Conservation (phyloP, 208 protist genomes). For the Trypanosoma congolense region DNA sequence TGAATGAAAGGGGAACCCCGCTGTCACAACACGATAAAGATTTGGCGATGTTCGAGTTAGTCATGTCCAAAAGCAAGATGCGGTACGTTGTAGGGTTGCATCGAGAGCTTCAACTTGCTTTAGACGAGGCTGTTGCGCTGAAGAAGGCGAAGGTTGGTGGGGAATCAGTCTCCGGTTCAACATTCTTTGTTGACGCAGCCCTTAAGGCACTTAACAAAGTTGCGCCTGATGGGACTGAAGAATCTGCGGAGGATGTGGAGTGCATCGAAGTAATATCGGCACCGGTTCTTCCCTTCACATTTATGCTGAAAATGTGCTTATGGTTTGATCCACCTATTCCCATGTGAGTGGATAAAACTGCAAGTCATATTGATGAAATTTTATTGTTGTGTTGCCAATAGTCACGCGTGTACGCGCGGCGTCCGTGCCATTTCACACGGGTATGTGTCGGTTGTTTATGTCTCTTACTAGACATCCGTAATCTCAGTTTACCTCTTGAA, state of each 20-base stretch:
- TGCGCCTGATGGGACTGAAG: slow-evolving; percentile 13
- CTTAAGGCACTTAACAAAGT: slow-evolving; percentile 47
- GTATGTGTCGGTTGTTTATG: no score
- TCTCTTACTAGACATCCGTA: no score
- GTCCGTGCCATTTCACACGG: no score
- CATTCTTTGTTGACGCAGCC: slow-evolving; percentile 37
- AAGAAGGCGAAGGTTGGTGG: neutral
- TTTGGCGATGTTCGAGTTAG: slow-evolving; percentile 74
- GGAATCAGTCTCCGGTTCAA: slow-evolving; percentile 4
- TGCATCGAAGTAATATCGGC: slow-evolving; percentile 22
- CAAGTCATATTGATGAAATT: no score
- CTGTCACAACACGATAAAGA: slow-evolving; percentile 41
- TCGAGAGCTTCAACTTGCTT: slow-evolving; percentile 49
- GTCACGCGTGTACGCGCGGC: no score
- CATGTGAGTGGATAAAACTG: neutral
- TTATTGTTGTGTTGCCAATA: no score
- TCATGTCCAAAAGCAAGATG: slow-evolving; percentile 60
- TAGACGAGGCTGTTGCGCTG: slow-evolving; percentile 39
- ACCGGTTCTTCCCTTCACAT: slow-evolving; percentile 84
- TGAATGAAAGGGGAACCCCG: slow-evolving; percentile 32
- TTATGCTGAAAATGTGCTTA: slow-evolving; percentile 87
- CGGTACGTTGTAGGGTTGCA: slow-evolving; percentile 85
- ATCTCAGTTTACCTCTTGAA: neutral
- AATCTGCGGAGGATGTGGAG: slow-evolving; percentile 30
- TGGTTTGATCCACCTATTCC: slow-evolving; percentile 50